A percentile compares a stretch with the other conserved stretches of the same genome.
Evolutionary conservation across 106 monocot species (phyloP).

Genomic region (Platanthera guangdongensis): DNA sequence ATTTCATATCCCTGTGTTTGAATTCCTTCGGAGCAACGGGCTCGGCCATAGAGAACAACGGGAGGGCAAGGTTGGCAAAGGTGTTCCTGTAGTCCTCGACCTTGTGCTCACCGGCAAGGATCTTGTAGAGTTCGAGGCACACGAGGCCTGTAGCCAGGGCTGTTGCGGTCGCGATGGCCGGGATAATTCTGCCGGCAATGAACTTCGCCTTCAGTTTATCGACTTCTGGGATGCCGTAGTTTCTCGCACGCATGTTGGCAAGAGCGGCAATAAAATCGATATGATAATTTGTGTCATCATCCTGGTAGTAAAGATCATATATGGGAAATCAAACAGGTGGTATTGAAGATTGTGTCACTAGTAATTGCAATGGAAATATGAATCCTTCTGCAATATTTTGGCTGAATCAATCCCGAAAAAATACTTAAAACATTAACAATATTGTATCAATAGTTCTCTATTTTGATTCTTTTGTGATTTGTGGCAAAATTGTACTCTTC

Average conservation of each 20-base stretch:
- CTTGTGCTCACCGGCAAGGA: constrained; percentile 48
- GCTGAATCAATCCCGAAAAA: background rate
- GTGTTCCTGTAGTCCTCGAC: constrained; percentile 52
- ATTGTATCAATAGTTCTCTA: no score
- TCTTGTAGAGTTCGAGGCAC: constrained; percentile 58
- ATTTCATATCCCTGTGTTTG: constrained; percentile 20
- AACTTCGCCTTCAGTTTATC: constrained; percentile 60
- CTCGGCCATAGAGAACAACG: constrained; percentile 44
- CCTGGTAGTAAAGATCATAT: constrained; percentile 13
- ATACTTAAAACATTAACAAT: no score
- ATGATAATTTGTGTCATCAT: constrained; percentile 49
- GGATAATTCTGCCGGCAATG: constrained; percentile 49
- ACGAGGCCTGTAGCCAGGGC: constrained; percentile 60
- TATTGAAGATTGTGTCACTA: background rate
- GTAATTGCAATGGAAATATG: background rate
- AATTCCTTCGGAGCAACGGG: constrained; percentile 48
- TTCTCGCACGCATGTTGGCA: constrained; percentile 61
- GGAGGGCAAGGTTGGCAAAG: constrained; percentile 48
- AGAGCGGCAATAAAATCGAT: constrained; percentile 57
- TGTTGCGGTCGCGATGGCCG: constrained; percentile 42
- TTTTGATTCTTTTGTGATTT: no score
- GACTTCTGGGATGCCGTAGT: constrained; percentile 57
- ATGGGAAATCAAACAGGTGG: background rate
- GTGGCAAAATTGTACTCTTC: no score
- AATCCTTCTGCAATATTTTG: background rate